Conservation (phyloP, 345 rosid species). For the Aethionema arabicum region DNA sequence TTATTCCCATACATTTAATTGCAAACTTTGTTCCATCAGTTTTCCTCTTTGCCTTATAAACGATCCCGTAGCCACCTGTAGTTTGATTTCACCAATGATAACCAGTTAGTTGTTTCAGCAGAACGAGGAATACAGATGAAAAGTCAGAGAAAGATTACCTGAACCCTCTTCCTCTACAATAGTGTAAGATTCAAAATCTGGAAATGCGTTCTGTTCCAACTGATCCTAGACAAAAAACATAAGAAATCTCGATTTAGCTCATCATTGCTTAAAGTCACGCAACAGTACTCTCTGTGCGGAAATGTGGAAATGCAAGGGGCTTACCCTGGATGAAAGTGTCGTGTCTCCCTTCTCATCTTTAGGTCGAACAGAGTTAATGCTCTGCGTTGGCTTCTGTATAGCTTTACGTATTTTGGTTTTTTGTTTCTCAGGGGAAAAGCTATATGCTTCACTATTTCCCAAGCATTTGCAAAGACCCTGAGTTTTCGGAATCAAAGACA, state of each 20-base stretch:
- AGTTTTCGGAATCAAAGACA: slow-evolving; percentile 33
- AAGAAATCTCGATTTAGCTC: slow-evolving; percentile 2
- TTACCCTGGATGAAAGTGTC: slow-evolving; percentile 39
- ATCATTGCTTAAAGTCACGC: not conserved
- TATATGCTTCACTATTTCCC: slow-evolving; percentile 35
- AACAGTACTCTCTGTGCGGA: not conserved
- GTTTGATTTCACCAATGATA: slow-evolving; percentile 27
- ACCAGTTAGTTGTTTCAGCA: slow-evolving; percentile 16
- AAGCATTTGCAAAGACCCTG: slow-evolving; percentile 37
- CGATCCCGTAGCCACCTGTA: slow-evolving; percentile 94
- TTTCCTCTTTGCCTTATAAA: slow-evolving; percentile 76
- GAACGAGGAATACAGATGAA: not conserved
- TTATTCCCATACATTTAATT: slow-evolving; percentile 71
- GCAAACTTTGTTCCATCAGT: slow-evolving; percentile 71
- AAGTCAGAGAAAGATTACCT: slow-evolving; percentile 44
- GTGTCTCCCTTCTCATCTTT: slow-evolving; percentile 46
- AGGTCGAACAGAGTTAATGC: slow-evolving; percentile 23
- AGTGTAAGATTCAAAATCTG: slow-evolving; percentile 68
- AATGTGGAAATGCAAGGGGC: slow-evolving; percentile 7
- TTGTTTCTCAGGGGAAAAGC: slow-evolving; percentile 40
- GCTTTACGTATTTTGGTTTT: slow-evolving; percentile 40
- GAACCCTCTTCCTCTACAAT: slow-evolving; percentile 93
- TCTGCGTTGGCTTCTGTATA: slow-evolving; percentile 40
- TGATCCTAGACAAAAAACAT: slow-evolving; percentile 46
- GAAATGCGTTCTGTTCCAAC: slow-evolving; percentile 46